phyloP scores from a whole-genome alignment of 2,329 filamentous ascomycete genomes.

The Colletotrichum zoysiae region DNA sequence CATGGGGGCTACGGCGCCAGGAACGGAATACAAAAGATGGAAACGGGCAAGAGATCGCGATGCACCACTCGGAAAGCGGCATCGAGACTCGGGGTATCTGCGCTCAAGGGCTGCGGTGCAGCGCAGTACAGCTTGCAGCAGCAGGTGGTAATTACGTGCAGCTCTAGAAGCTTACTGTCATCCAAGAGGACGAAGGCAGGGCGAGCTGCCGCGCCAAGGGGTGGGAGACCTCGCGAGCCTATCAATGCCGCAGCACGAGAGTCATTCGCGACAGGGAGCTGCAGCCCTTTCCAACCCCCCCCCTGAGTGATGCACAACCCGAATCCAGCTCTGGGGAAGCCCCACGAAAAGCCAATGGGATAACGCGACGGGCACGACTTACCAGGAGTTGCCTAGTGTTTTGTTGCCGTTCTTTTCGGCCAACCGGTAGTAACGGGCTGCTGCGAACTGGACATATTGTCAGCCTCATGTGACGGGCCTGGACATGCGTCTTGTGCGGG shows the following conservation, averaged over 20 bases:
- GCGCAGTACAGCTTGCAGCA: conserved; percentile 15
- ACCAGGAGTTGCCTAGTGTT: conserved; percentile 95
- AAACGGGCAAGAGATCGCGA: conserved; percentile 13
- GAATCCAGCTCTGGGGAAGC: conserved; percentile 36
- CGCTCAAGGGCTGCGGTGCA: conserved; percentile 16
- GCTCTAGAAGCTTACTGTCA: conserved; percentile 20
- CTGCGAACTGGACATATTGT: conserved; percentile 71
- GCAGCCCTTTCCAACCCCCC: conserved; percentile 19
- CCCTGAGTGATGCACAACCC: conserved; percentile 17
- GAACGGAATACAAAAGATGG: conserved; percentile 8
- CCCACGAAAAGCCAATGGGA: conserved; percentile 24
- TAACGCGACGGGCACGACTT: conserved; percentile 58
- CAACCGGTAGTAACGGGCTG: conserved; percentile 92
- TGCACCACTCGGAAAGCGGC: conserved; percentile 5
- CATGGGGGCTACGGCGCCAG: conserved; percentile 12
- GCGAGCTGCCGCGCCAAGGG: conserved; percentile 24
- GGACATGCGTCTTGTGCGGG: conserved; percentile 29
- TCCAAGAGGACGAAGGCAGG: conserved; percentile 35
- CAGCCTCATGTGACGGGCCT: conserved; percentile 62
- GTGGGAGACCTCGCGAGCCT: conserved; percentile 48
- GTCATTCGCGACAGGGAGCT: conserved; percentile 49
- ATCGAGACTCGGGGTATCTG: conserved; percentile 22
- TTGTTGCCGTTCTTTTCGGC: conserved; percentile 92
- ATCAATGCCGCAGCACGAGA: conserved; percentile 47
- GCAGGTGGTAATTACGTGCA: conserved; percentile 27